Evolutionary conservation across 306 rosid species (phyloP).

Genomic region (Prunus padus): DNA sequence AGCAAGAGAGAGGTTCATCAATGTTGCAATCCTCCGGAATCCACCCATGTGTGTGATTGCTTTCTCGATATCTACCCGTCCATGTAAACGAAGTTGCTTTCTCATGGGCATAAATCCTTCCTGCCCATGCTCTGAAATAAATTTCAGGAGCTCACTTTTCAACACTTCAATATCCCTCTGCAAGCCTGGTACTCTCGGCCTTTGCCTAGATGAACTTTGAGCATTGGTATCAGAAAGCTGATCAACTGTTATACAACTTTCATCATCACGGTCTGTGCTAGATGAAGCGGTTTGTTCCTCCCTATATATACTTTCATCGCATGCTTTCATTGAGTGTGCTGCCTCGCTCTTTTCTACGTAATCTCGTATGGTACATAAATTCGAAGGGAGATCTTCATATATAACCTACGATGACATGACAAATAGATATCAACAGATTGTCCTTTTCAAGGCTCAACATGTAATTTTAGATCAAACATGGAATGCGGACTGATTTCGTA

Average conservation of each 20-base stretch:
- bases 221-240: conserved; percentile 27
- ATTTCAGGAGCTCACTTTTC: conserved; percentile 66
- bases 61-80: conserved; percentile 87
- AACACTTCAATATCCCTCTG: conserved; percentile 79
- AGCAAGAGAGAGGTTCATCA: conserved; percentile 82
- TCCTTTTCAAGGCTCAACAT: not conserved
- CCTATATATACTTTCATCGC: conserved; percentile 30
- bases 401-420: conserved; percentile 53
- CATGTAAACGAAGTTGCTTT: conserved; percentile 77
- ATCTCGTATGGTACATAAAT: conserved; percentile 81
- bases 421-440: conserved; percentile 10
- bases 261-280: conserved; percentile 26
- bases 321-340: conserved; percentile 25
- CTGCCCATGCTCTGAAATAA: conserved; percentile 76
- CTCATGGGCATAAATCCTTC: conserved; percentile 98
- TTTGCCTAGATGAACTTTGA: conserved; percentile 41
- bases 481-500: not conserved
- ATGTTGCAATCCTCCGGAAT: conserved; percentile 70
- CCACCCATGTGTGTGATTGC: conserved; percentile 91
- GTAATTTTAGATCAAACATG: not conserved
- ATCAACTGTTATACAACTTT: conserved; percentile 23
- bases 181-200: conserved; percentile 76
- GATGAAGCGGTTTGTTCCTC: conserved; percentile 36
- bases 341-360: conserved; percentile 52
- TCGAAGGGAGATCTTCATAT: conserved; percentile 93